These are phyloP conservation scores for Corylus heterophylla DNA, from an alignment of 306 rosid genomes.

Conservation along the genomic window DNA sequence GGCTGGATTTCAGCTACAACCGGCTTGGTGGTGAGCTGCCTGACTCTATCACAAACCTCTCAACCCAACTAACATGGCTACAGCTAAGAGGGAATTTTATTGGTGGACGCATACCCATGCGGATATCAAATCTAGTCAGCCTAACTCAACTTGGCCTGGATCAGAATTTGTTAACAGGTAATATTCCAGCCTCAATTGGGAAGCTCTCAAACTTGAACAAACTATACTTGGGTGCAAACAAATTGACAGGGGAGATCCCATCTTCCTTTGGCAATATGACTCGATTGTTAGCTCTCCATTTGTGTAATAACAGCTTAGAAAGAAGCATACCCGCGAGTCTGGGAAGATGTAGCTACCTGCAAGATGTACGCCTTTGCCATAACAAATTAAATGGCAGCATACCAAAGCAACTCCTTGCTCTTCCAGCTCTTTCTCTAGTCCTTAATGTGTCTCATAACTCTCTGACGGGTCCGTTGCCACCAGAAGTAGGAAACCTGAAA, in stretches of 20 bases:
- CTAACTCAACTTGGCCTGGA: background rate
- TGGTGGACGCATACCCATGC: too few species aligned
- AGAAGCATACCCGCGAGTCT: background rate
- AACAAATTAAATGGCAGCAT: conserved; percentile 1
- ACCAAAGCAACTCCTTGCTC: background rate
- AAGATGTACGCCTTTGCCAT: background rate
- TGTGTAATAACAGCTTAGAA: background rate
- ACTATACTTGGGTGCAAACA: background rate
- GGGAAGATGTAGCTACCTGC: background rate
- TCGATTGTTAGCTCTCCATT: background rate
- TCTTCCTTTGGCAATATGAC: background rate
- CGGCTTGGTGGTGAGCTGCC: background rate
- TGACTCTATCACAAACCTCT: background rate
- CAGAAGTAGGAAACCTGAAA: background rate
- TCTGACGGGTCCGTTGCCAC: background rate
- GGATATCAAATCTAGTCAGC: too few species aligned
- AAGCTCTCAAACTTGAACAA: background rate
- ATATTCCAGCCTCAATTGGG: background rate
- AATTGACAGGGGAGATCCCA: background rate
- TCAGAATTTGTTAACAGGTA: background rate
- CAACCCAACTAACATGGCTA: too few species aligned
- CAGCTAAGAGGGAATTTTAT: too few species aligned
- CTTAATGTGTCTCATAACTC: background rate
- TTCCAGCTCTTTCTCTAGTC: background rate
- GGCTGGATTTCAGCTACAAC: too few species aligned